Evolutionary conservation across 2,329 filamentous ascomycete genomes (phyloP).

Genomic region (Alternaria solani): DNA sequence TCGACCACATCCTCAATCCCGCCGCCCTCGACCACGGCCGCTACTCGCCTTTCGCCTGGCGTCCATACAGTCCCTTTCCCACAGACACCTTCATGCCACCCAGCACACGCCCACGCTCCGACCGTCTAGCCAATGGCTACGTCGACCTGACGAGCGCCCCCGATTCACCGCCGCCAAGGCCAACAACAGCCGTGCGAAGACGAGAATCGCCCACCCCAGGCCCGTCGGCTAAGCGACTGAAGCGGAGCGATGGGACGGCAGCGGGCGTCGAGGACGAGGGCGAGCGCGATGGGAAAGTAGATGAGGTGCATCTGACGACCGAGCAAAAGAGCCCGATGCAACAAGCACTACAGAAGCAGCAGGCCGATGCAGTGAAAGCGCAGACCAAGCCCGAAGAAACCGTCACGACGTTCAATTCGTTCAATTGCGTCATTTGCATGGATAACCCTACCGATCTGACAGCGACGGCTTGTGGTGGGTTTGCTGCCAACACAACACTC

Average conservation of each 20-base stretch:
- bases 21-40: conserved; percentile 25
- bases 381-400: conserved; percentile 53
- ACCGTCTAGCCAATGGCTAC: conserved; percentile 46
- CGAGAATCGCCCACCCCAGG: conserved; percentile 35
- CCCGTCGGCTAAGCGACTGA: conserved; percentile 44
- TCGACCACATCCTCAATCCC: conserved; percentile 43
- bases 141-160: conserved; percentile 46
- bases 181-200: conserved; percentile 15
- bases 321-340: conserved; percentile 53
- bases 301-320: conserved; percentile 60
- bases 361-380: conserved; percentile 60
- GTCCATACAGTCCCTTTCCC: conserved; percentile 7
- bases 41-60: conserved; percentile 23
- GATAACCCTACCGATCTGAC: conserved; percentile 67
- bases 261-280: neutral
- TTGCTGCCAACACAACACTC: neutral
- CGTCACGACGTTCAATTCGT: conserved; percentile 55
- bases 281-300: conserved; percentile 43
- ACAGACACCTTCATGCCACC: conserved; percentile 22
- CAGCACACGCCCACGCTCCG: conserved; percentile 26
- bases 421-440: conserved; percentile 71
- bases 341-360: conserved; percentile 61
- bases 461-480: conserved; percentile 66
- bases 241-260: conserved; percentile 28
- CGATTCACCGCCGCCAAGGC: conserved; percentile 30